Conservation (phyloP, 345 rosid species). For the Adansonia digitata region DNA sequence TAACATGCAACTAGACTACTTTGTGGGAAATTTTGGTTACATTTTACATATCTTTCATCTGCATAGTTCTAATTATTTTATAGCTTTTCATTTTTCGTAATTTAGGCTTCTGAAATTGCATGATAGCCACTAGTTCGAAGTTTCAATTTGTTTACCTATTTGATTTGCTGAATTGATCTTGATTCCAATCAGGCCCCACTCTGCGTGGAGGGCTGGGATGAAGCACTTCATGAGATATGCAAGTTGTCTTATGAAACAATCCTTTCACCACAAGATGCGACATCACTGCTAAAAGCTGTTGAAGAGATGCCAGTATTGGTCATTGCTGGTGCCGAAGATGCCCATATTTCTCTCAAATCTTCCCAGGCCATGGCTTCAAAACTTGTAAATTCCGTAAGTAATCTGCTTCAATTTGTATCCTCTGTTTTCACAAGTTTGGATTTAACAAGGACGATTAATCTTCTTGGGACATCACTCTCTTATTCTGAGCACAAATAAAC, state of each 20-base stretch:
- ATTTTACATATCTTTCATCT: background rate
- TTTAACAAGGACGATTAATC: background rate
- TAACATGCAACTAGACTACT: background rate
- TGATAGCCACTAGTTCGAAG: background rate
- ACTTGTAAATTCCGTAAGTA: slow-evolving; percentile 86
- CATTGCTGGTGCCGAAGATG: slow-evolving; percentile 85
- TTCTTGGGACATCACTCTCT: background rate
- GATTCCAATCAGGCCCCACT: slow-evolving; percentile 61
- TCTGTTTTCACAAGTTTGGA: background rate
- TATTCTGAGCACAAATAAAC: background rate
- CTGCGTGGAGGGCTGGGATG: slow-evolving; percentile 91
- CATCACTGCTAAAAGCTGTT: slow-evolving; percentile 54
- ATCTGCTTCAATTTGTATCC: background rate
- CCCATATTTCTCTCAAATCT: slow-evolving; percentile 72
- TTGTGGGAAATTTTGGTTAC: background rate
- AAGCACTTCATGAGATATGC: slow-evolving; percentile 92
- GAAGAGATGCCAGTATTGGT: slow-evolving; percentile 71
- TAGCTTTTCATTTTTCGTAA: background rate
- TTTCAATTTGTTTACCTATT: background rate
- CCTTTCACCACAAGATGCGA: slow-evolving; percentile 57
- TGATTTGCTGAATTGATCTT: slow-evolving; percentile 7
- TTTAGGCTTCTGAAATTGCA: background rate
- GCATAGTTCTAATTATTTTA: background rate
- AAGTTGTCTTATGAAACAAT: slow-evolving; percentile 85
- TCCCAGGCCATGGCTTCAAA: slow-evolving; percentile 86